These are phyloP conservation scores for Diutina mesorugosa DNA, from an alignment of 1,139 yeast genomes.

Conservation along the genomic window DNA sequence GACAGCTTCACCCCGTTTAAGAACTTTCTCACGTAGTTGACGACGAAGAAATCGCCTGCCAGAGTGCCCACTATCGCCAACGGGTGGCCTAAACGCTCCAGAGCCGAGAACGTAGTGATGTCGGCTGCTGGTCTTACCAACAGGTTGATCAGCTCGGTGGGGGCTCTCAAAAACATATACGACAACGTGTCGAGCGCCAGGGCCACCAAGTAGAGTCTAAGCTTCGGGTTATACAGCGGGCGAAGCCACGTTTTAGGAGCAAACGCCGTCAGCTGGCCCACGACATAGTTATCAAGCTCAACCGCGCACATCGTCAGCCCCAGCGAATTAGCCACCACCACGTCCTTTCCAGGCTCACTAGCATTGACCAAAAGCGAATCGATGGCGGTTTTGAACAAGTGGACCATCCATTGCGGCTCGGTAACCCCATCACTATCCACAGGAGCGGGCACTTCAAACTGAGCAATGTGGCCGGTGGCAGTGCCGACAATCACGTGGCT, in stretches of 20 bases:
- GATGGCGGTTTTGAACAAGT: slow-evolving; percentile 39
- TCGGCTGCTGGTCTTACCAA: slow-evolving; percentile 18
- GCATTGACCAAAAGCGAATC: slow-evolving; percentile 25
- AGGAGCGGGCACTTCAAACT: slow-evolving; percentile 32
- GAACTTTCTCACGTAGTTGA: slow-evolving; percentile 25
- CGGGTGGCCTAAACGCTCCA: slow-evolving; percentile 42
- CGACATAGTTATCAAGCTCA: slow-evolving; percentile 28
- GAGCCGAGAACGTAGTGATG: slow-evolving; percentile 15
- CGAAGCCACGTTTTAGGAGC: slow-evolving; percentile 6
- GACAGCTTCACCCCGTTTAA: slow-evolving; percentile 20
- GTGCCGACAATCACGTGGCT: slow-evolving; percentile 48
- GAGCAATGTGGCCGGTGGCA: slow-evolving; percentile 53
- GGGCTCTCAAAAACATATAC: slow-evolving; percentile 17
- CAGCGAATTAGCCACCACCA: slow-evolving; percentile 33
- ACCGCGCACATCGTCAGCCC: slow-evolving; percentile 30
- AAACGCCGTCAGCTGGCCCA: slow-evolving; percentile 14
- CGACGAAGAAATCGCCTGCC: slow-evolving; percentile 37
- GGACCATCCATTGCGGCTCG: slow-evolving; percentile 29
- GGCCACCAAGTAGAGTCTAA: slow-evolving; percentile 15
- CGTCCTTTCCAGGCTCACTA: slow-evolving; percentile 13
- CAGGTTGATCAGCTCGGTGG: slow-evolving; percentile 22
- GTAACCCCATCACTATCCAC: slow-evolving; percentile 5
- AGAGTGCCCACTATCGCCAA: slow-evolving; percentile 46
- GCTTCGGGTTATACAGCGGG: slow-evolving; percentile 15
- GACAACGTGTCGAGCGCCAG: slow-evolving; percentile 19